Percentiles rank a stretch among this genome's conserved stretches.
These are phyloP conservation scores for Phytophthora ohioensis DNA, from an alignment of 352 stramenopile species.

Conservation along the genomic window DNA sequence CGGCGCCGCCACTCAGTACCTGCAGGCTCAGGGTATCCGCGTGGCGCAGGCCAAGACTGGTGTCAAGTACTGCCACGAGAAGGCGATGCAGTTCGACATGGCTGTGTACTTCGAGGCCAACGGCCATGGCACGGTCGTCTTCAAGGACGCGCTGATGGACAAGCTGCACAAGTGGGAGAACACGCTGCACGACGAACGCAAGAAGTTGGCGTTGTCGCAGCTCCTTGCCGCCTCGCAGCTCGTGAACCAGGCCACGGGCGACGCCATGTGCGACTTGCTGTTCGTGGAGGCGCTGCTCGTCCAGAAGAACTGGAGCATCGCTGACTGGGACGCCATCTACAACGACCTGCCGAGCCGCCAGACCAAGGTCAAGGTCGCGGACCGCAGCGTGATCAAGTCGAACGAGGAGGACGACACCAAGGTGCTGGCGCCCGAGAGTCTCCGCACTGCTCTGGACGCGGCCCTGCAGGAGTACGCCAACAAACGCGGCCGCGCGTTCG, in stretches of 20 bases:
- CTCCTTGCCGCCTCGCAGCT: constrained; percentile 90
- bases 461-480: constrained; percentile 66
- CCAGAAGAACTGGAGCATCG: constrained; percentile 89
- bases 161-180: constrained; percentile 87
- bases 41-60: constrained; percentile 96
- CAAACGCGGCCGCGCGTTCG: constrained; percentile 89
- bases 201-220: constrained; percentile 85
- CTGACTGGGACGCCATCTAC: constrained; percentile 96
- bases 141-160: constrained; percentile 91
- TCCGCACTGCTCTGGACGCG: constrained; percentile 64
- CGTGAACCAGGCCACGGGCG: constrained; percentile 98
- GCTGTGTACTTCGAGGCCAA: constrained; percentile 99
- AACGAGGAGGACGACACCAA: constrained; percentile 77
- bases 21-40: constrained; percentile 71
- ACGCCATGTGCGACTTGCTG: constrained; percentile 97
- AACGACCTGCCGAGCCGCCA: constrained; percentile 93
- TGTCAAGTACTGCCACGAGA: constrained; percentile 98
- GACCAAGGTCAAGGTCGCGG: constrained; percentile 87
- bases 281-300: constrained; percentile 96
- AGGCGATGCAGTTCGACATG: constrained; percentile 96
- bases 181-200: constrained; percentile 75
- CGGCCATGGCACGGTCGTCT: constrained; percentile 98
- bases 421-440: constrained; percentile 63
- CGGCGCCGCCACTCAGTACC: constrained; percentile 93
- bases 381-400: constrained; percentile 69